Percentiles rank a stretch among this genome's conserved stretches.
phyloP scores from a whole-genome alignment of 106 monocot species.

The Agapanthus africanus region DNA sequence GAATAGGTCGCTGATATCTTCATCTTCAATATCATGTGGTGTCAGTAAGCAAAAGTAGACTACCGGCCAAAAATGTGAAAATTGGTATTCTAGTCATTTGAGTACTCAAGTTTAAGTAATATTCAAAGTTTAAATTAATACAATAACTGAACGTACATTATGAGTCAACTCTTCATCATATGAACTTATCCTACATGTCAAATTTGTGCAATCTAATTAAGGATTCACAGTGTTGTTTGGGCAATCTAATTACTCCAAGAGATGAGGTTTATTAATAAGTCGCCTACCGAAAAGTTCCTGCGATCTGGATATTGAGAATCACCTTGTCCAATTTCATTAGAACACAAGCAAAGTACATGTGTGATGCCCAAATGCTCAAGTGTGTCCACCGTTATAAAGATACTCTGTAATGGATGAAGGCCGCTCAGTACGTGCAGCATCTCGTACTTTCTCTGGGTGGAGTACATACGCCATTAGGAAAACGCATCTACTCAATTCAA shows the following conservation, averaged over 20 bases:
- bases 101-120: too few relatives aligned
- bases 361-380: conserved; percentile 76
- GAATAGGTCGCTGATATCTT: conserved; percentile 61
- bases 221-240: not conserved
- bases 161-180: too few relatives aligned
- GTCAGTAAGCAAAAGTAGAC: too few relatives aligned
- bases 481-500: conserved; percentile 78
- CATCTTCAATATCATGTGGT: conserved; percentile 72
- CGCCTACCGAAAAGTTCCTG: conserved; percentile 68
- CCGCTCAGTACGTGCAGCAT: conserved; percentile 80
- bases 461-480: conserved; percentile 67
- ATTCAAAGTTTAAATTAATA: too few relatives aligned
- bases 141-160: too few relatives aligned
- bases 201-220: too few relatives aligned
- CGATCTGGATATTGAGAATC: conserved; percentile 69
- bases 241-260: not conserved
- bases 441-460: conserved; percentile 42
- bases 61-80: too few relatives aligned
- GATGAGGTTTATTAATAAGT: not conserved
- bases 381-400: conserved; percentile 79
- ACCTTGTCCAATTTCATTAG: conserved; percentile 85
- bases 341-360: conserved; percentile 78
- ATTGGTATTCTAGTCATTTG: too few relatives aligned
- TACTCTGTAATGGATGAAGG: conserved; percentile 55
- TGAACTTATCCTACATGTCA: conserved; percentile 21